Base-by-base conservation (phyloP, 164 flowering plant species). In the Berberis thunbergii region DNA sequence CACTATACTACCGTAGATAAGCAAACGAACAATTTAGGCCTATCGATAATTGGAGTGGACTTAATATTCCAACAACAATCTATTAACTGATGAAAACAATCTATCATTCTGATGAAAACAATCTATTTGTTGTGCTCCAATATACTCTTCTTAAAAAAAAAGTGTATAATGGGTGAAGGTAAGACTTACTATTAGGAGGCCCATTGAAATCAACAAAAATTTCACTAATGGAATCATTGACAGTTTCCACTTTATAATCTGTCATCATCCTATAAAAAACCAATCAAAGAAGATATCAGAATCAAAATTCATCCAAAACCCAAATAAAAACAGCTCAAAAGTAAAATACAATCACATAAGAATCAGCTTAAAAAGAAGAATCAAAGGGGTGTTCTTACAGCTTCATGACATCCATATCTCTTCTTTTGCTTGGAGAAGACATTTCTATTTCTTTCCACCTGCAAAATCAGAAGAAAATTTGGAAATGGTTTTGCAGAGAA, bases 221-320 rank as follows among this genome's bases (percentile, higher is more conserved):
- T 69, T 86, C 84, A 57, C 76, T 84, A 80, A 84, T 77, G 67
- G 83, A 83, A 75, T 86, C 89, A 66, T 84, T 79, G 68, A 86
- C 70, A 81, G 76, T 82, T 70, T 86, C 91, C 76, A 86, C 91
- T 70, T 84, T 84, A 72, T 86, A 86, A 67, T 86, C 92, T 64
- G 84, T 84, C 92, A 86, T 86, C 92, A 86, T 86, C 82, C 92
- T 86, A 26, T 26, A 62, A 46, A 8, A 26, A 26, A 26, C 26
- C 49, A 46, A 46, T 46, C 49, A 46, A 46, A 46, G 49, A 46
- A 4, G 4, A 46, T 46, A 46, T 26, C 26, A 26, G 26, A 26
- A 26, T 26, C 26, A 26, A 26, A 26, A 26, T 26, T 26, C 26
- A 26, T 26, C 26, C 26, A 26, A 26, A 26, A 26, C 26, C 26